Base-by-base conservation (phyloP, 179 eudicot genomes). In the Silene noctiflora region DNA sequence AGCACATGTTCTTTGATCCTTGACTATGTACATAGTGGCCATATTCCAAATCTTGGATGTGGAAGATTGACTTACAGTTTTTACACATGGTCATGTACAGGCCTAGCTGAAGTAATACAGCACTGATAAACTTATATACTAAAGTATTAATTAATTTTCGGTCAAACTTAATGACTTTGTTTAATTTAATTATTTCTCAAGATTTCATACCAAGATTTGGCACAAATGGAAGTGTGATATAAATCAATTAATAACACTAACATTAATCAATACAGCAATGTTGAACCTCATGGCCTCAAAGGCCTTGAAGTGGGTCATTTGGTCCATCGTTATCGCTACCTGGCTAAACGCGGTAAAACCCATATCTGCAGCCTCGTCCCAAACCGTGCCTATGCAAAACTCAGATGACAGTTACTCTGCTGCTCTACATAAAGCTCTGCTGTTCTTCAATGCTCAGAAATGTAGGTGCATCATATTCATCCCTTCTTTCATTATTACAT, bases 381-480 rank as follows among this genome's bases (percentile, higher is more conserved):
- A 62, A 31, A 75, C 21, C 21, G 4, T 77, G 68, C 72, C 79
- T 24, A 61, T 5, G 71, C 75, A 72, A 24, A 75, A 5, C 63
- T 56, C 66, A 22, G 86, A 81, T 25, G 73, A 70, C 22, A 74
- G 17, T 61, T 81, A 81, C 19, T 33, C 75, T 53, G 22, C 66
- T 67, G 84, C 87, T 59, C 72, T 81, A 14, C 74, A 69, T 9
- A 84, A 81, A 78, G 83, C 84, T 22, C 76, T 84, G 21, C 22
- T 70, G 35, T 84, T 84, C 83, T 82, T 84, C 87, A 79, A 84
- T 68, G 87, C 85, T 62, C 87, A 84, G 19, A 84, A 84, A 48
- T 82, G 87, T 81, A 79, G 74, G 87, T 70, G 17, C 44, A 24
- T 69, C 51, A 33, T 46, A 44, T 21, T 35, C 8, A 7, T 35